Conservation (phyloP, 352 stramenopile genomes). For the Globisporangium sylvaticum region DNA sequence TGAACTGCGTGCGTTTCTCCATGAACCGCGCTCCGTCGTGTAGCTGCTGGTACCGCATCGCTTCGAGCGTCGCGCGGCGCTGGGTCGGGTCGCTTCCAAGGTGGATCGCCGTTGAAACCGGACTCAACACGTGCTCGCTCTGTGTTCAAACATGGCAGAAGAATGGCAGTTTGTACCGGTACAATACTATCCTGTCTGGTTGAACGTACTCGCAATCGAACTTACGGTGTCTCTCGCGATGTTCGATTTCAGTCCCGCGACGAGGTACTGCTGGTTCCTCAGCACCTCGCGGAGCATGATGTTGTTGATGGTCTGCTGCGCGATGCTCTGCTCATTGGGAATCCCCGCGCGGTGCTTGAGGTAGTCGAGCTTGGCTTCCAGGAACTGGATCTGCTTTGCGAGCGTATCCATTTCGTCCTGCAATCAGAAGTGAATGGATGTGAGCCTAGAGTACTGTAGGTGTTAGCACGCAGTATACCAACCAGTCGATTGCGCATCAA, state of each 20-base stretch:
- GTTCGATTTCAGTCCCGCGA: slow-evolving; percentile 9
- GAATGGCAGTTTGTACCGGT: not conserved
- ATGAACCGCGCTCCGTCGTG: slow-evolving; percentile 19
- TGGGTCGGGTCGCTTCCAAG: not conserved
- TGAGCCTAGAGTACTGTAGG: not conserved
- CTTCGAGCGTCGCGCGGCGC: not conserved
- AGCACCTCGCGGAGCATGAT: slow-evolving; percentile 6
- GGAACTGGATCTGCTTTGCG: not conserved
- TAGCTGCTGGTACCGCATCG: slow-evolving; percentile 1
- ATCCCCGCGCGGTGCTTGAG: slow-evolving; percentile 8
- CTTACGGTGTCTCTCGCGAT: slow-evolving; percentile 3
- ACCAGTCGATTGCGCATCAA: not conserved
- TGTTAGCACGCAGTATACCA: not conserved
- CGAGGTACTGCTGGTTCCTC: slow-evolving; percentile 10
- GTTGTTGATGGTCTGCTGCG: slow-evolving; percentile 6
- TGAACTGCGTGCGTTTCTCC: slow-evolving; percentile 20
- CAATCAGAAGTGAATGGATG: not conserved
- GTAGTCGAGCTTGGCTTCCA: slow-evolving; percentile 5
- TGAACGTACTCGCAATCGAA: not conserved
- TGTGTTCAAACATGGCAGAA: not conserved
- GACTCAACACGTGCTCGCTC: slow-evolving; percentile 2
- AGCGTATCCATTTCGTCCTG: slow-evolving; percentile 6
- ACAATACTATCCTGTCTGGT: not conserved
- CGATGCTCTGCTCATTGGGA: slow-evolving; percentile 1
- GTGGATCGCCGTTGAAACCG: not conserved